Conservation (phyloP, 108 stramenopile genomes). For the Pseudonitzschia multiseries region DNA sequence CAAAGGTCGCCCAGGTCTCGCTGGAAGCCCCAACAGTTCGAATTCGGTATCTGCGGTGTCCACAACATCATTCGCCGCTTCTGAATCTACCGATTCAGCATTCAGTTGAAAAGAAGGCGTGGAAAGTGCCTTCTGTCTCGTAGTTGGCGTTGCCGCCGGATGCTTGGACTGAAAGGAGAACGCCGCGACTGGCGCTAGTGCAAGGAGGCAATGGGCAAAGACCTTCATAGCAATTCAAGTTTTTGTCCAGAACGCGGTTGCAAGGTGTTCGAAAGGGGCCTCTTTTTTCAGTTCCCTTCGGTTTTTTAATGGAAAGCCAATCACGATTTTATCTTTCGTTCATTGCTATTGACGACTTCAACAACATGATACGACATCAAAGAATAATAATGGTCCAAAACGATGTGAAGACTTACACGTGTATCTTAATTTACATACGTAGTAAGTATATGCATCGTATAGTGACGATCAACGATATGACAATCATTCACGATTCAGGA, state of each 20-base stretch:
- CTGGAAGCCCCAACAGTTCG: conserved; percentile 68
- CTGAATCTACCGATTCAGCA: background rate
- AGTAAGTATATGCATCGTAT: background rate
- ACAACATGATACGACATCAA: background rate
- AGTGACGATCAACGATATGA: background rate
- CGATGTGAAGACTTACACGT: background rate
- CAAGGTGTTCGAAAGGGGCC: background rate
- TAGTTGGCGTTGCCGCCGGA: background rate
- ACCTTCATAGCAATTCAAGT: background rate
- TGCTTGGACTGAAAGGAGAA: background rate
- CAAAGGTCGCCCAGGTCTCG: conserved; percentile 77
- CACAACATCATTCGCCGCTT: background rate
- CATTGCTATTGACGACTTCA: background rate
- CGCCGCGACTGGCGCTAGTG: background rate
- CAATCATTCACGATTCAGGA: no score
- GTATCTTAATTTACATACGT: background rate
- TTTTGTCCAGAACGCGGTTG: background rate
- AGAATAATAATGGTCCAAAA: background rate
- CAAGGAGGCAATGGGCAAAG: conserved; percentile 1
- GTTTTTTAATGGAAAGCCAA: background rate
- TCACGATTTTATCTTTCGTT: background rate
- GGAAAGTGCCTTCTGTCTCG: background rate
- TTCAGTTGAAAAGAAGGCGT: conserved; percentile 2
- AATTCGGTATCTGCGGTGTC: conserved; percentile 12
- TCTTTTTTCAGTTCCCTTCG: background rate